Percentiles rank a stretch among this genome's conserved stretches.
These are phyloP conservation scores for Penicillium odoratum DNA, from an alignment of 495 filamentous ascomycete species.

Conservation along the genomic window DNA sequence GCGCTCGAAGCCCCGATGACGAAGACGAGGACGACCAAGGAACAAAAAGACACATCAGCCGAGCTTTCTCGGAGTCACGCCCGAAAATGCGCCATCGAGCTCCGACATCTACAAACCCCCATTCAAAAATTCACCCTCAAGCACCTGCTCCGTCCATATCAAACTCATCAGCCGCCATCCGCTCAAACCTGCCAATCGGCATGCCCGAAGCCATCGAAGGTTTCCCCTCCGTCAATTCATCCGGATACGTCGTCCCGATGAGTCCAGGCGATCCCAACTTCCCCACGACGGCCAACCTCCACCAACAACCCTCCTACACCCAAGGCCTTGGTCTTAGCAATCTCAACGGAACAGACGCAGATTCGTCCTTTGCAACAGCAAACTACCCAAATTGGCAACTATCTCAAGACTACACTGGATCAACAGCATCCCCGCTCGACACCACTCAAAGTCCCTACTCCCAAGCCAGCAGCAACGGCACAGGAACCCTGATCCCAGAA, in stretches of 20 bases:
- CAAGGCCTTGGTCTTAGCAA: constrained; percentile 8
- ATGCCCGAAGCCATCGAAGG: constrained; percentile 39
- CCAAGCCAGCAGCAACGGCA: constrained; percentile 16
- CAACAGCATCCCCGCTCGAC: constrained; percentile 16
- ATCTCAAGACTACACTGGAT: constrained; percentile 13
- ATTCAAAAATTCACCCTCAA: not conserved
- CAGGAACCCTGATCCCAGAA: constrained; percentile 28
- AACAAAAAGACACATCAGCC: constrained; percentile 15
- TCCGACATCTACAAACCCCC: constrained; percentile 9
- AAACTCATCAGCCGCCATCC: constrained; percentile 8
- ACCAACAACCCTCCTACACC: constrained; percentile 9
- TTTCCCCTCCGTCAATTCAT: constrained; percentile 40
- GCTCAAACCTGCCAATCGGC: constrained; percentile 14
- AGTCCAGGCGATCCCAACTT: constrained; percentile 19
- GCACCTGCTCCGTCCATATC: not conserved
- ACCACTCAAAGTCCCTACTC: constrained; percentile 29
- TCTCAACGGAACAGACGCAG: constrained; percentile 3
- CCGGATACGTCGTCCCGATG: constrained; percentile 42
- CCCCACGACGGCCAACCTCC: constrained; percentile 7
- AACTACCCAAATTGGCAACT: constrained; percentile 13
- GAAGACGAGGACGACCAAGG: constrained; percentile 15
- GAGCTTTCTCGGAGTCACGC: constrained; percentile 6
- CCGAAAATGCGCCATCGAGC: constrained; percentile 15
- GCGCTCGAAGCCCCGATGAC: constrained; percentile 13
- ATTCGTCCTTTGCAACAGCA: not conserved